phyloP scores from a whole-genome alignment of 768 basidiomycete genomes.

The Pleurotus citrinopileatus region DNA sequence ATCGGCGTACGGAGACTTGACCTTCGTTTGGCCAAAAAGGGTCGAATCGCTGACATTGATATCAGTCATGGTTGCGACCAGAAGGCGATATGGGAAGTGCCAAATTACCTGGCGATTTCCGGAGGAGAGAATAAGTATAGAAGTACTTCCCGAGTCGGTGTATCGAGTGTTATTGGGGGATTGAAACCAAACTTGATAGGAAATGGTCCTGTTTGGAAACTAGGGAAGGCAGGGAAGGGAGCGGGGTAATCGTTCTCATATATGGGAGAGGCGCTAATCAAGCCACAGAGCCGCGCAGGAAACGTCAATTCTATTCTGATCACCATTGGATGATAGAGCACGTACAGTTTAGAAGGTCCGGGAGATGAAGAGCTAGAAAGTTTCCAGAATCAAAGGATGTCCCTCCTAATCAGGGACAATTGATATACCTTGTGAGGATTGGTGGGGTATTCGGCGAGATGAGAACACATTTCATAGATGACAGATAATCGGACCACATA shows the following conservation, averaged over 20 bases:
- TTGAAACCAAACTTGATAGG: slow-evolving; percentile 48
- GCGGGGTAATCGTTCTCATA: slow-evolving; percentile 24
- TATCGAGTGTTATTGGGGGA: slow-evolving; percentile 51
- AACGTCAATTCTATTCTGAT: slow-evolving; percentile 7
- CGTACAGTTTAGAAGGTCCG: slow-evolving; percentile 37
- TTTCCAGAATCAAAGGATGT: slow-evolving; percentile 18
- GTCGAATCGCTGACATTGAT: slow-evolving; percentile 33
- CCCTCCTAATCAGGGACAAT: slow-evolving; percentile 7
- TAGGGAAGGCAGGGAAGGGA: slow-evolving; percentile 17
- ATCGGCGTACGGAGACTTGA: slow-evolving; percentile 51
- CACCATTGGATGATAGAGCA: slow-evolving; percentile 15
- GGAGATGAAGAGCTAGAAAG: slow-evolving; percentile 30
- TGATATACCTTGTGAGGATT: slow-evolving; percentile 21
- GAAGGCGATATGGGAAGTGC: slow-evolving; percentile 19
- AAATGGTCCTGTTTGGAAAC: slow-evolving; percentile 32
- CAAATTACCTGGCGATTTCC: slow-evolving; percentile 43
- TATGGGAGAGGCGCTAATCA: slow-evolving; percentile 26
- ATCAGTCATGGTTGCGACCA: slow-evolving; percentile 16
- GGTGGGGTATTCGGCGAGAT: slow-evolving; percentile 14
- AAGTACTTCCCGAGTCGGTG: slow-evolving; percentile 65
- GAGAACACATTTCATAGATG: slow-evolving; percentile 3
- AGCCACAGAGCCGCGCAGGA: slow-evolving; percentile 18
- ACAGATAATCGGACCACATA: slow-evolving; percentile 26
- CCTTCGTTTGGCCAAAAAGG: slow-evolving; percentile 30
- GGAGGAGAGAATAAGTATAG: slow-evolving; percentile 76